Conservation (phyloP, 768 basidiomycete genomes). For the Xanthoconium stramineum region DNA sequence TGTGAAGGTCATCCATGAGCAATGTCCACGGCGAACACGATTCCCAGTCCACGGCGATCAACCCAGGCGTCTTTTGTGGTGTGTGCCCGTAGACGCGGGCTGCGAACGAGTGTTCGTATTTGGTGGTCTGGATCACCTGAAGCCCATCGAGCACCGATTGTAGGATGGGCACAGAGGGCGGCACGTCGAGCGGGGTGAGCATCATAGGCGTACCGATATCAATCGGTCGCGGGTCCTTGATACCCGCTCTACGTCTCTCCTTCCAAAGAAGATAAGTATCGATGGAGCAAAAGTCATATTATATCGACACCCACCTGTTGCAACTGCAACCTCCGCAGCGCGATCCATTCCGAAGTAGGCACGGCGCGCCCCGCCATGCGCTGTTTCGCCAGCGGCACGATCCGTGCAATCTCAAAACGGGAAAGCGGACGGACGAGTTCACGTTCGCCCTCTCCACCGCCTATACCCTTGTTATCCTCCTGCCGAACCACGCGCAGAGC, state of each 20-base stretch:
- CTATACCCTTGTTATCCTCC: slow-evolving; percentile 9
- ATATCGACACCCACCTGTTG: slow-evolving; percentile 25
- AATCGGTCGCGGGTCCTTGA: neutral
- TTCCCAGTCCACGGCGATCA: slow-evolving; percentile 72
- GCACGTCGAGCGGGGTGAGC: slow-evolving; percentile 28
- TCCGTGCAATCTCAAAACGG: slow-evolving; percentile 38
- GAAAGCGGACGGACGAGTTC: slow-evolving; percentile 40
- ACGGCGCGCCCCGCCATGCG: slow-evolving; percentile 9
- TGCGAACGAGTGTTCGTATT: slow-evolving; percentile 62
- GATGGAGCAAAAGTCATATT: neutral
- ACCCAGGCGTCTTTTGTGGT: slow-evolving; percentile 24
- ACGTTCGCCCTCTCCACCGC: slow-evolving; percentile 9
- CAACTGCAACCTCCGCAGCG: slow-evolving; percentile 46
- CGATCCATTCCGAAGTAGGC: slow-evolving; percentile 33
- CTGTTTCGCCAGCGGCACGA: slow-evolving; percentile 26
- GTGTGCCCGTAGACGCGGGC: slow-evolving; percentile 54
- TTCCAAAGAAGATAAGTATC: neutral
- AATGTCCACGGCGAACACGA: slow-evolving; percentile 68
- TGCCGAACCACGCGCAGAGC: neutral
- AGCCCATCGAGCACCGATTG: slow-evolving; percentile 48
- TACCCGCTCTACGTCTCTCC: slow-evolving; percentile 21
- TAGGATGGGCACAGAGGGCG: slow-evolving; percentile 25
- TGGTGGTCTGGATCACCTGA: slow-evolving; percentile 55
- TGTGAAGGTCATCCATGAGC: slow-evolving; percentile 68
- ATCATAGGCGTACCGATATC: slow-evolving; percentile 4